phyloP scores from a whole-genome alignment of 2,329 filamentous ascomycete genomes.

The Zymoseptoria ardabiliae region DNA sequence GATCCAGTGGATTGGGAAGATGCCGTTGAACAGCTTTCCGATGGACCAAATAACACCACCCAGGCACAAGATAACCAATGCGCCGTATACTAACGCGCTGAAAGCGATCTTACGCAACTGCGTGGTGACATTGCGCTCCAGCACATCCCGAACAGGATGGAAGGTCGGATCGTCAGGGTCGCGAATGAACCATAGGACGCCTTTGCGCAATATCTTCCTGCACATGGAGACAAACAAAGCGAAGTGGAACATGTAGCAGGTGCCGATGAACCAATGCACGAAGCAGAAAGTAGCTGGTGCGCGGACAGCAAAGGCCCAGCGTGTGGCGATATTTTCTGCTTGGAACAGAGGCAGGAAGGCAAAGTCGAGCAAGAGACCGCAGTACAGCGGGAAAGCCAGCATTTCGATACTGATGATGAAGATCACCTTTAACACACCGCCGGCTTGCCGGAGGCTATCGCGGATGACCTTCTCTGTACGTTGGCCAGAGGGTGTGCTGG shows the following conservation, averaged over 20 bases:
- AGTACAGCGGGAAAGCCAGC: slow-evolving; percentile 94
- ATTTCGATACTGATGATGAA: slow-evolving; percentile 98
- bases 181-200: slow-evolving; percentile 94
- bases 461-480: slow-evolving; percentile 67
- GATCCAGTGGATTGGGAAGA: slow-evolving; percentile 89
- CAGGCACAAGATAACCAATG: slow-evolving; percentile 82
- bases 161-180: slow-evolving; percentile 98
- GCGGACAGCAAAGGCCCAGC: slow-evolving; percentile 67
- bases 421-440: slow-evolving; percentile 95
- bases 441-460: slow-evolving; percentile 82
- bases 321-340: slow-evolving; percentile 65
- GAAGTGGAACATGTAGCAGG: slow-evolving; percentile 99
- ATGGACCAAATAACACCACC: slow-evolving; percentile 96
- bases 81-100: slow-evolving; percentile 91
- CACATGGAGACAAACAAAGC: slow-evolving; percentile 98
- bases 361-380: slow-evolving; percentile 79
- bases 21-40: slow-evolving; percentile 55
- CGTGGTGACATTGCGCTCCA: slow-evolving; percentile 85
- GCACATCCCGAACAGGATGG: slow-evolving; percentile 90
- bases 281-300: slow-evolving; percentile 88
- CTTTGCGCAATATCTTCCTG: slow-evolving; percentile 90
- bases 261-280: slow-evolving; percentile 97
- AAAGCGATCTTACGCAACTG: slow-evolving; percentile 95
- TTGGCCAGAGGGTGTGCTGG: slow-evolving; percentile 53
- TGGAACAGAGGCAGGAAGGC: slow-evolving; percentile 87